phyloP scores from a whole-genome alignment of 2,329 filamentous ascomycete species.

The Pseudocercospora fijiensis region DNA sequence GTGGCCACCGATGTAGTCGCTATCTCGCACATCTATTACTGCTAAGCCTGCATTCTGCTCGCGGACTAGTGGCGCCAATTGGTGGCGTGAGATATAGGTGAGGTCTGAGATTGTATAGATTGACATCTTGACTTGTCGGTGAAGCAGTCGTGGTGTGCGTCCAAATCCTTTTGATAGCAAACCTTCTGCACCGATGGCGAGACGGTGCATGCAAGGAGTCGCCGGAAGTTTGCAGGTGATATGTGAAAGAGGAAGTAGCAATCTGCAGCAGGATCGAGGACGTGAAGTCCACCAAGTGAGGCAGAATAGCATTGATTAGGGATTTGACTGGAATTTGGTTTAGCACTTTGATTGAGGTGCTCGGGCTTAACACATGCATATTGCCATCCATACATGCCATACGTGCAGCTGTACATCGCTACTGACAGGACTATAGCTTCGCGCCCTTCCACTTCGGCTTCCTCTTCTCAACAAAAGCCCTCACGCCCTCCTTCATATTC shows the following conservation, averaged over 20 bases:
- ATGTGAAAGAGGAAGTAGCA: background rate
- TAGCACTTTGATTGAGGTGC: background rate
- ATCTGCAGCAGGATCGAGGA: background rate
- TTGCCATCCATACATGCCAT: background rate
- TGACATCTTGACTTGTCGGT: slow-evolving; percentile 3
- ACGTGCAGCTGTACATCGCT: too few relatives aligned
- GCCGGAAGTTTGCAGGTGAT: background rate
- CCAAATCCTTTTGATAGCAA: background rate
- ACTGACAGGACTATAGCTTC: slow-evolving; percentile 24
- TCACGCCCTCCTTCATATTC: slow-evolving; percentile 72
- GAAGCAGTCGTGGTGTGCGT: background rate
- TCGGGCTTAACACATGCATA: background rate
- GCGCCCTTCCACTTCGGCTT: slow-evolving; percentile 29
- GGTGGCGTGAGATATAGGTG: slow-evolving; percentile 64
- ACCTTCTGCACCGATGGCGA: background rate
- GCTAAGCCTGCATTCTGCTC: slow-evolving; percentile 52
- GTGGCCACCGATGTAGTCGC: slow-evolving; percentile 87
- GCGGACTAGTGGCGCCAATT: slow-evolving; percentile 63
- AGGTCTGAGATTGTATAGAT: slow-evolving; percentile 61
- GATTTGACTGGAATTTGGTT: background rate
- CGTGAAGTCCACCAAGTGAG: background rate
- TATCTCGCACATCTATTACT: slow-evolving; percentile 86
- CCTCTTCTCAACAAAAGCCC: slow-evolving; percentile 69
- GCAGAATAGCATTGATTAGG: too few relatives aligned
- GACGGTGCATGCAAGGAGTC: background rate